phyloP scores from a whole-genome alignment of 805 yeast genomes.

The Saturnispora besseyi region DNA sequence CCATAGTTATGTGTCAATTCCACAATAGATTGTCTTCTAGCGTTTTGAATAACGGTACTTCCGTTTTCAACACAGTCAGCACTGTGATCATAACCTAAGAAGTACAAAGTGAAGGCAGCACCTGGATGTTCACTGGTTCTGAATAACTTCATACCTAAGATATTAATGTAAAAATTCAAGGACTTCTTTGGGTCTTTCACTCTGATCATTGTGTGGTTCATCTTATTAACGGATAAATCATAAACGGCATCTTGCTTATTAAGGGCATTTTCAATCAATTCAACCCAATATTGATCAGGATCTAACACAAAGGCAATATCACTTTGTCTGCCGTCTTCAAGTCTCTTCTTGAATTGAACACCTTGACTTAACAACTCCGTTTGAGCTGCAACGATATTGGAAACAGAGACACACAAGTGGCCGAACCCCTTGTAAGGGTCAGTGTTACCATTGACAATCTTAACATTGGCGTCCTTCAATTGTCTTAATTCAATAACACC shows the following conservation, averaged over 20 bases:
- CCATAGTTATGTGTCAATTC: conserved; percentile 97
- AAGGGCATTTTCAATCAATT: conserved; percentile 55
- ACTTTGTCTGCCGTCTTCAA: conserved; percentile 85
- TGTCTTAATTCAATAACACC: conserved; percentile 81
- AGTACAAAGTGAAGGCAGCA: conserved; percentile 81
- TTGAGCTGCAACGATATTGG: conserved; percentile 61
- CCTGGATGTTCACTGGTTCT: conserved; percentile 45
- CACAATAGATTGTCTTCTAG: conserved; percentile 55
- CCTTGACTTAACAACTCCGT: conserved; percentile 46
- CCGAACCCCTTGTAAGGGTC: conserved; percentile 90
- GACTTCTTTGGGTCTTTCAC: conserved; percentile 76
- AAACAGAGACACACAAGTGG: conserved; percentile 83
- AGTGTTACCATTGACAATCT: conserved; percentile 72
- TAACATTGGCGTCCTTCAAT: conserved; percentile 50
- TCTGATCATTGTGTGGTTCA: conserved; percentile 91
- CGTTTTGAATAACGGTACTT: conserved; percentile 27
- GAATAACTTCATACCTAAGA: conserved; percentile 72
- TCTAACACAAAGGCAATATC: conserved; percentile 91
- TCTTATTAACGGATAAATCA: conserved; percentile 35
- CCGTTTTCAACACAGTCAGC: conserved; percentile 35
- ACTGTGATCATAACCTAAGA: conserved; percentile 62
- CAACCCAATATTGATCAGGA: conserved; percentile 97
- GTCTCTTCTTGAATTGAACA: conserved; percentile 72
- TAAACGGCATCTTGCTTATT: conserved; percentile 34
- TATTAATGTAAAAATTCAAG: conserved; percentile 67